Base-by-base conservation (phyloP, 2,329 filamentous ascomycete species). In the Alternaria tenuissima region DNA sequence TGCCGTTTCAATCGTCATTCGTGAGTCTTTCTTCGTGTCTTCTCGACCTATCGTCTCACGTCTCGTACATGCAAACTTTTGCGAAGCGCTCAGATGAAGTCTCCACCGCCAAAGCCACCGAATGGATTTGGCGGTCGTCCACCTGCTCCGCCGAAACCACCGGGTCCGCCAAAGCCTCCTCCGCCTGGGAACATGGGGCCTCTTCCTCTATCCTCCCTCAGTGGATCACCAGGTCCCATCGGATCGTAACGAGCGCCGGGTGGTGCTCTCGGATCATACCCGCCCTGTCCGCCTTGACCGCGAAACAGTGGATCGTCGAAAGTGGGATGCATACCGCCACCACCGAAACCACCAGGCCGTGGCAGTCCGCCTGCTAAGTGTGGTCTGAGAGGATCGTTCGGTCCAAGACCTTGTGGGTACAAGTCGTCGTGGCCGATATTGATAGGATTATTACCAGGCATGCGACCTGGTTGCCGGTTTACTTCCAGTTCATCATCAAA, bases 401-500 rank as follows among this genome's bases (percentile, higher is more conserved):
- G 94, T 0, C 93, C 94, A 0, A 99, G 81, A 0, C 92, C 92
- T 9, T 90, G 90, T 1, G 95, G 95, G 70, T 98, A 91, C 9
- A 98, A 80, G 77, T 99, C 95, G 70, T 94, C 87, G 39, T 94
- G 89, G 2, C 95, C 95, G 51, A 96, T 91, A 64, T 87, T 88
- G 59, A 87, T 85, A 0, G 89, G 90, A 12, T 86, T 84, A 14
- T 83, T 80, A 26, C 82, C 85, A 7, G 66, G 63, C 1, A 67
- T 82, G 70, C 80, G 73, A 4, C 84, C 83, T 9, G 88, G 86
- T 3, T 89, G 91, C 1, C 88, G 84, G 62, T 91, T 88, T 61
- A 97, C 85, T 64, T 97, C 92, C 71, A 93, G 90, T 73, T 97
- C 93, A 75, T 99, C 94, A 67, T 98, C 95, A 67, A 98, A 98